Evolutionary conservation across 192 early-diverging fungal genomes (phyloP), one percentile per base, ranked within the genome.

Genomic region (Helicostylum pulchrum): DNA sequence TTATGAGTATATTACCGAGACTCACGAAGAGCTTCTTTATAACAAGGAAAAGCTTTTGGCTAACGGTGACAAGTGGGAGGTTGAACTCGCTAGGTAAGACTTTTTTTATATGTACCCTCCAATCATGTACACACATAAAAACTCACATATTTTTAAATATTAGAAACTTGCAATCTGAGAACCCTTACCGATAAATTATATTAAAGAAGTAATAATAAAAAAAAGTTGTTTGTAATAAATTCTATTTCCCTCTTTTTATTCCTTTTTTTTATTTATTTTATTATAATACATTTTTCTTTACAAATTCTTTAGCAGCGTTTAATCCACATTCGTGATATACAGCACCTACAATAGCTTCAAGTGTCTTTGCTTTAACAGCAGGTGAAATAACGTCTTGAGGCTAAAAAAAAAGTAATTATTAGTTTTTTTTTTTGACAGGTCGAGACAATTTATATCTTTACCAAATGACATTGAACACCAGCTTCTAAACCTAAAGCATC

Each of bases 41-140:
- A 98, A 98, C 84, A 98, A 98, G 86, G 92, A 94, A 65, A 96
- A 96, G 83, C 80, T 98, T 9, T 77, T 98, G 63, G 87, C 92
- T 32, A 98, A 98, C 70, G 96, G 96, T 68, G 96, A 98, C 77
- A 95, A 94, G 81, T 98, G 96, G 94, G 96, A 98, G 78, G 87
- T 92, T 32, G 88, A 91, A 63, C 85, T 93, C 80, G 88, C 91
- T n/a, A 81, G 85, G 74, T 89, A 93, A 80, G 59, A 84, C 26
- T 26, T 26, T 26, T 26, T 26, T 0, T 26, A 26, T 26, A 26
- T 26, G 26, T 26, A n/a, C n/a, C n/a, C n/a, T n/a, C n/a, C n/a
- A 4, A 39, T 6, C 36, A 39, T 39, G 6, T 3, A 9, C 6
- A 39, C 0, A 46, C 69, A 79, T 39, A 15, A 52, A 14, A 39